These are phyloP conservation scores for Tulasnella sp. DNA, from an alignment of 768 basidiomycete species.

Conservation along the genomic window DNA sequence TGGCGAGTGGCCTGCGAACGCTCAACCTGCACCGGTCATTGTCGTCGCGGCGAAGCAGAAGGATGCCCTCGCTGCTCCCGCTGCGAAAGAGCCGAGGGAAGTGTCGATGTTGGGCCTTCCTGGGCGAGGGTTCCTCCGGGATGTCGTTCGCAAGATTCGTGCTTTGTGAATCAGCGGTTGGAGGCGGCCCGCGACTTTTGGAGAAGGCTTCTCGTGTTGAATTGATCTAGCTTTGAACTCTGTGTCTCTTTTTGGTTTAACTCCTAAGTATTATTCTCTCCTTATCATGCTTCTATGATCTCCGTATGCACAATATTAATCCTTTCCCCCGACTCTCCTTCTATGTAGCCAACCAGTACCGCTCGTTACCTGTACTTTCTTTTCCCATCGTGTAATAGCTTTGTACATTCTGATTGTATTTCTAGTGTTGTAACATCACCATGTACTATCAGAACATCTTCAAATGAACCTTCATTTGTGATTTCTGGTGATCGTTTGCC, in stretches of 20 bases:
- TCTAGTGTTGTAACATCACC: not conserved
- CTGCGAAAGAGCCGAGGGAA: not conserved
- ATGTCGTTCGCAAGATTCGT: slow-evolving; percentile 4
- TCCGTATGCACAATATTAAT: not conserved
- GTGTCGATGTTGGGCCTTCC: not conserved
- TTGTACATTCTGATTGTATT: not conserved
- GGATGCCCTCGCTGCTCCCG: not conserved
- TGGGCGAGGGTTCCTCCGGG: slow-evolving; percentile 1
- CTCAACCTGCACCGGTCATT: not conserved
- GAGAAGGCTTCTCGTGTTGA: not conserved
- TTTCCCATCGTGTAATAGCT: not conserved
- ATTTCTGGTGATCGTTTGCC: not conserved
- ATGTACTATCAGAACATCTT: not conserved
- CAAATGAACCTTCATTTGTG: not conserved
- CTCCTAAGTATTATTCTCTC: too few relatives aligned
- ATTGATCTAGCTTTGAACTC: too few relatives aligned
- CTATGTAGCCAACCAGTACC: not conserved
- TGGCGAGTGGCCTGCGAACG: not conserved
- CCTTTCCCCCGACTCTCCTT: too few relatives aligned
- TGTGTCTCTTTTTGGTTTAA: not conserved
- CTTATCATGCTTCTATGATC: not conserved
- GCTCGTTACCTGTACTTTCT: too few relatives aligned
- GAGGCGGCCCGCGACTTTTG: not conserved
- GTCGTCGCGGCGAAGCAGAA: not conserved
- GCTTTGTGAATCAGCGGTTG: not conserved